Evolutionary conservation across 352 stramenopile genomes (phyloP), one percentile per base, ranked within the genome.

Genomic region (Globisporangium uncinulatum): DNA sequence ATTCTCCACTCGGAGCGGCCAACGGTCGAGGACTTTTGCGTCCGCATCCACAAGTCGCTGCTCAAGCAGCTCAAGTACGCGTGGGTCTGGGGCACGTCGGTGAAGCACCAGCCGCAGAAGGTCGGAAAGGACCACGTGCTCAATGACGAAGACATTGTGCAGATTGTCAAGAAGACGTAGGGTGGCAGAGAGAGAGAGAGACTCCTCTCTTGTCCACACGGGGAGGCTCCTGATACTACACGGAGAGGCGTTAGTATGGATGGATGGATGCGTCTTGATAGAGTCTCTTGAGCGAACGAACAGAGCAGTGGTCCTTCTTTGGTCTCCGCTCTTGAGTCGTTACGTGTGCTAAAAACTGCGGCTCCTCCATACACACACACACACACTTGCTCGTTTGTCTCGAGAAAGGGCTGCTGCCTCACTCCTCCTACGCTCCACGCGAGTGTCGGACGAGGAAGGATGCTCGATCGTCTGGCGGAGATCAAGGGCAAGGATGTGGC

Each of bases 91-190:
- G 97, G 97, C 31, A 84, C 79, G 24, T 98, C 83, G 34, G 97
- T 97, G 56, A 99, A 99, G 74, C 96, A 99, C 79, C 95, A 99
- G 71, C 97, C 97, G 63, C 97, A 99, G 78, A 96, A 98, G 56
- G 97, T 98, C 56, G 97, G 97, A 54, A 98, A 98, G 68, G 95
- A 99, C 52, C 97, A 99, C 75, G 68, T 95, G 46, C 83, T 99
- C 6, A 73, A 87, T 54, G 97, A 99, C 72, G 97, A 99, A 78
- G 97, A 99, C 72, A 97, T 99, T 69, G 96, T 99, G 46, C 97
- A 99, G 83, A 98, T 99, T 59, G 91, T 98, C 63, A 98, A 98
- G 74, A 97, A 97, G 65, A 78, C 93, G 37, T 96, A 88, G 76
- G 56, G 29, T 34, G 19, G 34, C 3, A 34, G 20, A 6, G 39